Evolutionary conservation across 768 basidiomycete species (phyloP), one percentile per base, ranked within the genome.

Genomic region (Exsudoporus frostii): DNA sequence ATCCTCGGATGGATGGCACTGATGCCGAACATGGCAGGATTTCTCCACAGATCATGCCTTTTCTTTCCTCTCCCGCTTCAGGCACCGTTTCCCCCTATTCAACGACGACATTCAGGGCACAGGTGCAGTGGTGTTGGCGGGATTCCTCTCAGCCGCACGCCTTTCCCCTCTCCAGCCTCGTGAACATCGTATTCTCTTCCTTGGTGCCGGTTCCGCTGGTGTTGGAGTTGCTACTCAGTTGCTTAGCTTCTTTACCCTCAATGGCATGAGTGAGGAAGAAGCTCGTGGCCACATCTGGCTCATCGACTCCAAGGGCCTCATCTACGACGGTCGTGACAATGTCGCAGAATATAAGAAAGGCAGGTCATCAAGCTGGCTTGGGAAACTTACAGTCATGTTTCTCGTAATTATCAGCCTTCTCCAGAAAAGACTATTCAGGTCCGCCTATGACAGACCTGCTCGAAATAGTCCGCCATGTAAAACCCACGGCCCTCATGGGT

Each of bases 31-130:
- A 24, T 62, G 3, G 11, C 47, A 92, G 83, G 93, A 97, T 74
- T 97, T 94, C 74, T 86, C 90, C 30, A 93, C 91, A 3, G 88
- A 96, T 56, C 86, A 92, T 56, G 94, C 94, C 1, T 97, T 97
- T 76, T 74, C 80, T 48, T 94, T 90, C 71, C 83, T 96, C 29
- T 80, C 85, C 37, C 76, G 81, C 38, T 92, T 86, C 76, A 82
- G 89, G 51, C 71, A 85, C 56, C 77, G 83, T 48, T 92, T 90
- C 66, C 84, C 84, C 22, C 74, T 89, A 32, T 92, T 93, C 77
- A 93, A 93, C 65, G 92, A 96, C 59, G 92, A 95, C 65, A 92
- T 94, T 58, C 91, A 93, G 66, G 86, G 83, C 37, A 98, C 94
- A 2, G 94, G 93, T 19, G 90, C 91, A 29, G 93, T 96, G 60